phyloP scores from a whole-genome alignment of 1,284 basidiomycete genomes.

The Polyporus tsugae region DNA sequence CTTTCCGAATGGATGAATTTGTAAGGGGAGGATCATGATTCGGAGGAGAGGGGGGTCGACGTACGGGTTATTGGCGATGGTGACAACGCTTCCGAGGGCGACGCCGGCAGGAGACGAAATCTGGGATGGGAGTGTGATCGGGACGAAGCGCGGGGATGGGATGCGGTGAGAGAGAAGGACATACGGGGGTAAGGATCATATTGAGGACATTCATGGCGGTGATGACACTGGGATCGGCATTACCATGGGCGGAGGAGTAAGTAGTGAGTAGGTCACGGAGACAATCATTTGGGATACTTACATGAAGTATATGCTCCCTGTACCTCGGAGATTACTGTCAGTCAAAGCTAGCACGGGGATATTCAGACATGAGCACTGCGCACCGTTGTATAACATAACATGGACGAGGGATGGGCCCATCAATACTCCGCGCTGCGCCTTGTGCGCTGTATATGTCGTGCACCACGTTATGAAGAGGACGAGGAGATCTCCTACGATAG shows the following conservation, averaged over 20 bases:
- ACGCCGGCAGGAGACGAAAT: not conserved
- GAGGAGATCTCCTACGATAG: not conserved
- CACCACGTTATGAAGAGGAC: not conserved
- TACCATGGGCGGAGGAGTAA: not conserved
- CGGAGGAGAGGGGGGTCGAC: not conserved
- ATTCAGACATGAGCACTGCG: not conserved
- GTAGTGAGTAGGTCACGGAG: not conserved
- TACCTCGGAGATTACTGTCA: not conserved
- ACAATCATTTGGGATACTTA: not conserved
- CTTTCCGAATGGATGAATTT: not conserved
- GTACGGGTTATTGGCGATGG: not conserved
- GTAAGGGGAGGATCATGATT: not conserved
- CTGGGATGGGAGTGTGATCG: not conserved
- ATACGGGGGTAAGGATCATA: not conserved
- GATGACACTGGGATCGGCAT: not conserved
- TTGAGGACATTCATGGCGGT: conserved; percentile 1
- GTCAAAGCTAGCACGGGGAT: not conserved
- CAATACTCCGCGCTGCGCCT: not conserved
- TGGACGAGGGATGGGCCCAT: not conserved
- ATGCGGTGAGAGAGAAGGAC: not conserved
- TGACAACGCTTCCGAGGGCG: not conserved
- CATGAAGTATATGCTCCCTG: conserved; percentile 3
- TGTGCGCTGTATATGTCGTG: not conserved
- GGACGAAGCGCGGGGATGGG: not conserved
- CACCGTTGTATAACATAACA: conserved; percentile 1